Percentiles rank a stretch among this genome's conserved stretches.
These are phyloP conservation scores for Parasitella parasitica DNA, from an alignment of 371 early-diverging fungal genomes.

Conservation along the genomic window DNA sequence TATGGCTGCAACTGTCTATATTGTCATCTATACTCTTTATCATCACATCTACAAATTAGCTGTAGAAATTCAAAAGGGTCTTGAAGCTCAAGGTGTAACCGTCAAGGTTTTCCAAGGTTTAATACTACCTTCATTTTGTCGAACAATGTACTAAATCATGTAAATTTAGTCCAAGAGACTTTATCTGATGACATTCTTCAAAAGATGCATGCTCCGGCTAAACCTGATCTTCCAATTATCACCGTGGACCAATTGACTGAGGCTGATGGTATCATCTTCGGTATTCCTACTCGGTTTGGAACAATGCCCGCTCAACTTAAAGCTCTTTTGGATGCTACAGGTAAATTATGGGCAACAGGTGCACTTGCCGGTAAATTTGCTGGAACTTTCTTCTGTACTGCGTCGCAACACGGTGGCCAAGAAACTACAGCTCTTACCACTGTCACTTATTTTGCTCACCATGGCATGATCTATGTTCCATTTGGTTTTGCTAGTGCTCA, in stretches of 20 bases:
- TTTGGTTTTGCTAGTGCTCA: constrained; percentile 57
- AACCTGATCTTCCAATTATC: constrained; percentile 64
- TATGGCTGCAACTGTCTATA: constrained; percentile 50
- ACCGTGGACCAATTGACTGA: constrained; percentile 56
- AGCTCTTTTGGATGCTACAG: constrained; percentile 70
- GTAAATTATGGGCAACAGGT: constrained; percentile 69
- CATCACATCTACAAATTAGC: constrained; percentile 76
- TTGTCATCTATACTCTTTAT: constrained; percentile 72
- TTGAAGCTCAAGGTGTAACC: constrained; percentile 55
- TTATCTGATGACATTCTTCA: constrained; percentile 61
- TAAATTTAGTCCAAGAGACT: constrained; percentile 53
- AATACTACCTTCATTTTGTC: too few species aligned
- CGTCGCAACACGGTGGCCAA: constrained; percentile 73
- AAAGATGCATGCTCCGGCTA: constrained; percentile 71
- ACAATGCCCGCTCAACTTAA: constrained; percentile 77
- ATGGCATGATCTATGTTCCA: constrained; percentile 81
- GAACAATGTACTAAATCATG: neutral
- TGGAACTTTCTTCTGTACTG: constrained; percentile 75
- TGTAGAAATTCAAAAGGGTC: constrained; percentile 55
- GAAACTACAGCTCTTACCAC: constrained; percentile 77
- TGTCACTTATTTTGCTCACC: constrained; percentile 73
- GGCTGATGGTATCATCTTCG: constrained; percentile 81
- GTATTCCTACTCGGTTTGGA: constrained; percentile 63
- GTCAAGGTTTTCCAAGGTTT: constrained; percentile 61
- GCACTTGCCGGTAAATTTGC: constrained; percentile 73